Percentiles rank a stretch among this genome's conserved stretches.
phyloP scores from a whole-genome alignment of 768 basidiomycete genomes.

The Boletus rex-veris region DNA sequence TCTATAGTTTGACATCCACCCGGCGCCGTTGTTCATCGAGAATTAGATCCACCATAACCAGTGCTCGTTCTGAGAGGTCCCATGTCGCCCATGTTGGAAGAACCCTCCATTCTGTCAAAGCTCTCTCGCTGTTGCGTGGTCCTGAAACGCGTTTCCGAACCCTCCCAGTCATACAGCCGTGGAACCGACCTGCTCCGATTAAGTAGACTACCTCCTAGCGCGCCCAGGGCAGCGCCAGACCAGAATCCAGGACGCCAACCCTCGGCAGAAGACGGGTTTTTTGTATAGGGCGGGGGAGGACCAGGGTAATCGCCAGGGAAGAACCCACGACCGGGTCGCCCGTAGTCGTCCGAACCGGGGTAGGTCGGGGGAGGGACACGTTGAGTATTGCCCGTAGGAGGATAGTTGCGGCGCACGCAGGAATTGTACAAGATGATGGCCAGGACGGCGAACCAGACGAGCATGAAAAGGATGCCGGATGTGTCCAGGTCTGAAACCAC shows the following conservation, averaged over 20 bases:
- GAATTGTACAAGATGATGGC: slow-evolving; percentile 56
- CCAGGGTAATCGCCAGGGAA: slow-evolving; percentile 52
- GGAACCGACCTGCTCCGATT: slow-evolving; percentile 37
- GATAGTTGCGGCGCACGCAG: slow-evolving; percentile 39
- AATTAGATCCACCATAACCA: slow-evolving; percentile 74
- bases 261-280: slow-evolving; percentile 27
- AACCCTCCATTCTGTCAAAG: slow-evolving; percentile 61
- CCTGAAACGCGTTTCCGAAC: slow-evolving; percentile 33
- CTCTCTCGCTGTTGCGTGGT: slow-evolving; percentile 24
- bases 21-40: slow-evolving; percentile 43
- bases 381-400: slow-evolving; percentile 31
- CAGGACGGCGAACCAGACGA: slow-evolving; percentile 55
- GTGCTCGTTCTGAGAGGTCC: slow-evolving; percentile 75
- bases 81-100: slow-evolving; percentile 65
- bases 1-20: neutral
- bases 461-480: slow-evolving; percentile 47
- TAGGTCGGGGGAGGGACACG: slow-evolving; percentile 27
- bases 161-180: slow-evolving; percentile 59
- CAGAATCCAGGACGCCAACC: slow-evolving; percentile 76
- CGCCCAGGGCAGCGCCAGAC: slow-evolving; percentile 77
- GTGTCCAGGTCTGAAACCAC: slow-evolving; percentile 42
- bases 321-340: slow-evolving; percentile 38
- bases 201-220: slow-evolving; percentile 57
- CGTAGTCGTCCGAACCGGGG: slow-evolving; percentile 24
- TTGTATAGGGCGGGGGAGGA: slow-evolving; percentile 57